Conservation (phyloP, 179 eudicot genomes). For the Vitellaria paradoxa region DNA sequence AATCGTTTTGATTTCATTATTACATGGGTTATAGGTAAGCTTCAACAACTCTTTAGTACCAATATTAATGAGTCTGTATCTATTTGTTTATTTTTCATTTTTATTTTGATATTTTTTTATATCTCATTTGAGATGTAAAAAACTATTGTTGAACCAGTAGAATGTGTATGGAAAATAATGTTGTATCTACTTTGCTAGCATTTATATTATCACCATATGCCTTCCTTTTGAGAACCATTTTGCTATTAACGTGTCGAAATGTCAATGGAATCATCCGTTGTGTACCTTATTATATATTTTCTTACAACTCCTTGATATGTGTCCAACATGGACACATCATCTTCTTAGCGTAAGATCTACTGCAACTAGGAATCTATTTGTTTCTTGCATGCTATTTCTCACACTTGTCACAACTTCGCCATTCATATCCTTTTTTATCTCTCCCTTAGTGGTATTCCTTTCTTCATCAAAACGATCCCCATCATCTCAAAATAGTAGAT, state of each 20-base stretch:
- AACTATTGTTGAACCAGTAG: neutral
- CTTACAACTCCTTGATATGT: neutral
- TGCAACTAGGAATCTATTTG: too few species aligned
- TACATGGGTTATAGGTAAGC: conserved; percentile 89
- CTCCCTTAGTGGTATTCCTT: too few species aligned
- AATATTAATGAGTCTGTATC: neutral
- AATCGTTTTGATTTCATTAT: conserved; percentile 92
- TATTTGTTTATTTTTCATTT: neutral
- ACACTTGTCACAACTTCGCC: too few species aligned
- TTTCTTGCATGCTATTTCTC: too few species aligned
- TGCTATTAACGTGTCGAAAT: neutral
- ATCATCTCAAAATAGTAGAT: too few species aligned
- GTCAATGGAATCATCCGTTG: neutral
- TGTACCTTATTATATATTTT: neutral
- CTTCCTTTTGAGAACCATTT: neutral
- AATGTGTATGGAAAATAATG: neutral
- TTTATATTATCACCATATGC: neutral
- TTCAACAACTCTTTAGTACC: neutral
- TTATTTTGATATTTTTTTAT: neutral
- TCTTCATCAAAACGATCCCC: too few species aligned
- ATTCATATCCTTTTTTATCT: too few species aligned
- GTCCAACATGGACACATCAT: too few species aligned
- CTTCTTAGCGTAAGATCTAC: too few species aligned
- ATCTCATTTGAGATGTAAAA: neutral
- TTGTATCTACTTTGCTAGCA: neutral